Base-by-base conservation (phyloP, 2,329 filamentous ascomycete species). In the Colletotrichum orchidophilum region DNA sequence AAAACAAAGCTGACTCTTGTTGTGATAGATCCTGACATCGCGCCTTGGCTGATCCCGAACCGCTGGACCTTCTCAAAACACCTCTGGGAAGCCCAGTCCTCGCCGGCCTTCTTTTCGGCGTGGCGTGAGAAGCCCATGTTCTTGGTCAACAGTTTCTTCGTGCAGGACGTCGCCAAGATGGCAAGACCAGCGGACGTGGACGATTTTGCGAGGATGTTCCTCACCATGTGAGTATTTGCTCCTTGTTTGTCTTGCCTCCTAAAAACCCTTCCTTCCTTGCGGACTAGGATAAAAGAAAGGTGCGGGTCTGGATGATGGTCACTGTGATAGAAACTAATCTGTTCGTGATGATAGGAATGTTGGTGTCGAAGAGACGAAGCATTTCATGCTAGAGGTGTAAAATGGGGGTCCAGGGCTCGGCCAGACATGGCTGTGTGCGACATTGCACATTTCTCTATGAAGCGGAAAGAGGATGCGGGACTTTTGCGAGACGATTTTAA, bases 111-210 rank as follows among this genome's bases (percentile, higher is more conserved):
- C 72, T 85, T 78, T 74, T 79, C 77, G 2, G 80, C 83, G 2
- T 86, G 84, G 84, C 80, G 81, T n/a, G 79, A 81, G 39, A 83
- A 82, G 77, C 81, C 82, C 9, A 78, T 82, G 59, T 83, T 78
- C 59, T 71, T 73, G 42, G 77, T 84, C 49, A 65, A 75, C n/a
- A 75, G 80, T 31, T 74, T 82, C 71, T 75, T 77, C 57, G 81
- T 83, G 54, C 75, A 78, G 52, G 79, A 82, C 0, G 77, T 83
- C 18, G 82, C 81, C 79, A 72, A 78, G 74, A 78, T 81, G 33
- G 82, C 76, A 7, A 76, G 75, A 11, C 77, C 82, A 0, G 78
- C 80, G 1, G 82, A 84, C 39, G 62, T 82, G 26, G 82, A 84
- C 31, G 82, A 83, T 4, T 83, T 84, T 74, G 80, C 82, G 21